phyloP scores from a whole-genome alignment of 179 eudicot species.

The Actinidia chinensis region DNA sequence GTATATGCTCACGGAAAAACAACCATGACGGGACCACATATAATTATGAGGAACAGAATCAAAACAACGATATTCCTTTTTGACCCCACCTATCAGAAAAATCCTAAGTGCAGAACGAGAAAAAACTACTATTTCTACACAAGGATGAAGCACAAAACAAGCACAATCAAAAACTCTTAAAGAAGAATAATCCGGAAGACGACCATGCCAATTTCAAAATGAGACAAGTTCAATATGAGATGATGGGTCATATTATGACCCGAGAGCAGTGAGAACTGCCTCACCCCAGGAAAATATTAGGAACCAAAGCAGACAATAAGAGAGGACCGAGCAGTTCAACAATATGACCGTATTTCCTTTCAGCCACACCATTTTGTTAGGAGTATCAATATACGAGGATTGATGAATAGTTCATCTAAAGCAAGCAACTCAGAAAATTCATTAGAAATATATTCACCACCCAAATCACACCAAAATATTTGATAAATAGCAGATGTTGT shows the following conservation, averaged over 20 bases:
- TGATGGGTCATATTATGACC: not conserved
- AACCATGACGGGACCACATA: not conserved
- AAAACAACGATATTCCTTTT: no score
- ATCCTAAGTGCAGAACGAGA: not conserved
- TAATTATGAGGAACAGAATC: not conserved
- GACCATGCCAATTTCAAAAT: not conserved
- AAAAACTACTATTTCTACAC: not conserved
- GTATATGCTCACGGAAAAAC: no score
- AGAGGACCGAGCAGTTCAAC: no score
- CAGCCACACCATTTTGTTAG: no score
- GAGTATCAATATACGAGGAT: no score
- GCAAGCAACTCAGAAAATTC: no score
- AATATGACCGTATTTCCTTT: no score
- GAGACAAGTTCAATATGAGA: not conserved
- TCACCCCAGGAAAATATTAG: no score
- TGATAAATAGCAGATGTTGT: not conserved
- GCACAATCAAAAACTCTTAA: not conserved
- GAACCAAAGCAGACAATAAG: no score
- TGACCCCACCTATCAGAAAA: conserved; percentile 1
- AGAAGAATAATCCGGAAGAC: not conserved
- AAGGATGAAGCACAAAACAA: conserved; percentile 6
- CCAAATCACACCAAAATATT: conserved; percentile 13
- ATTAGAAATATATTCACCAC: not conserved
- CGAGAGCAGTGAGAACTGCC: no score
- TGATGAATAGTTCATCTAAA: no score